phyloP scores from a whole-genome alignment of 2,329 filamentous ascomycete species.

The Trichoderma polysporum region DNA sequence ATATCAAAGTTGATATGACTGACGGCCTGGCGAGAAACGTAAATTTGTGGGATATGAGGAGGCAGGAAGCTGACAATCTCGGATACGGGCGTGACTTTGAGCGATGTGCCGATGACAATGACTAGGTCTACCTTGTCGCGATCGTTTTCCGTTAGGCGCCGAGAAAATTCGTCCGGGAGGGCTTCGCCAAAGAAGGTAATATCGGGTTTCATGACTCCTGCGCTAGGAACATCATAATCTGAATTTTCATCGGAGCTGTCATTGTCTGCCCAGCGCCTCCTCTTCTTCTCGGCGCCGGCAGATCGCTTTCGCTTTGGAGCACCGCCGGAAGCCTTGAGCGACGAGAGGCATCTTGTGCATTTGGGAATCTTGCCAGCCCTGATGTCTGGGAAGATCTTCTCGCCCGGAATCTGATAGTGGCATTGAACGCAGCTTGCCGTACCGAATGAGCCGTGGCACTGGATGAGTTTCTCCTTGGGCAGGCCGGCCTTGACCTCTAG shows the following conservation, averaged over 20 bases:
- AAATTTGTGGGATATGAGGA: constrained; percentile 80
- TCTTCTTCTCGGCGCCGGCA: constrained; percentile 42
- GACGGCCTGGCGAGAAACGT: constrained; percentile 82
- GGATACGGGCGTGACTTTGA: constrained; percentile 93
- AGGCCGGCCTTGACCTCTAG: constrained; percentile 88
- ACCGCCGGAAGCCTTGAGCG: constrained; percentile 40
- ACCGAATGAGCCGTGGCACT: constrained; percentile 96
- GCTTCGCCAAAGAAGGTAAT: constrained; percentile 97
- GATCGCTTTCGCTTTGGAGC: constrained; percentile 40
- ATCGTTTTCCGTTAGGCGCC: constrained; percentile 78
- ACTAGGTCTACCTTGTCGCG: constrained; percentile 80
- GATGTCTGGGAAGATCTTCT: constrained; percentile 77
- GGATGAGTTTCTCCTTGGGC: constrained; percentile 75
- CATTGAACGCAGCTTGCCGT: constrained; percentile 88
- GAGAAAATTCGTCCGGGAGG: constrained; percentile 79
- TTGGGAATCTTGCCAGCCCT: constrained; percentile 71
- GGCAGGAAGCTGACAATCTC: constrained; percentile 84
- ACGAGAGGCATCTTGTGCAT: constrained; percentile 68
- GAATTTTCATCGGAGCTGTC: constrained; percentile 46
- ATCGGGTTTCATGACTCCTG: constrained; percentile 91
- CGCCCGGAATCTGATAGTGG: constrained; percentile 68
- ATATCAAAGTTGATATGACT: constrained; percentile 94
- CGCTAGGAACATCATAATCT: constrained; percentile 57
- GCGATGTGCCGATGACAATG: constrained; percentile 91
- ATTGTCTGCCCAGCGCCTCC: constrained; percentile 38